Percentiles rank a stretch among this genome's conserved stretches.
These are phyloP conservation scores for Cercophora scortea DNA, from an alignment of 495 filamentous ascomycete genomes.

Conservation along the genomic window DNA sequence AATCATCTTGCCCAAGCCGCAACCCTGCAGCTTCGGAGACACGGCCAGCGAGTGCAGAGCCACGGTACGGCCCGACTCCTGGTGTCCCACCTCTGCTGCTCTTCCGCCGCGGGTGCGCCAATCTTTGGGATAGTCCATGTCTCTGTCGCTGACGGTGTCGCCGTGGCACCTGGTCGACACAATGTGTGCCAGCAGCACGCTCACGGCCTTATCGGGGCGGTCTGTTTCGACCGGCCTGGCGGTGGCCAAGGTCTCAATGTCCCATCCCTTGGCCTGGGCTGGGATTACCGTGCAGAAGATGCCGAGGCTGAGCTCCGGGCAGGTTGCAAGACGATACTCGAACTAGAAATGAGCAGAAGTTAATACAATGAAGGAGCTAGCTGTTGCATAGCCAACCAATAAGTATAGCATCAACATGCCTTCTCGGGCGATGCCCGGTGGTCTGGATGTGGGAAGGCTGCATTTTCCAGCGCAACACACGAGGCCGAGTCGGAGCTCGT, in stretches of 20 bases:
- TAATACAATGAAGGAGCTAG: not conserved
- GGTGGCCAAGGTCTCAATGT: constrained; percentile 38
- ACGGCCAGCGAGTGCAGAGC: constrained; percentile 79
- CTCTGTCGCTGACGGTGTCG: constrained; percentile 58
- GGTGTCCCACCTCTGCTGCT: constrained; percentile 44
- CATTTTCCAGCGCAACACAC: constrained; percentile 67
- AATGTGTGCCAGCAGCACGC: constrained; percentile 72
- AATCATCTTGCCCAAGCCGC: constrained; percentile 67
- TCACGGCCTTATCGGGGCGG: constrained; percentile 40
- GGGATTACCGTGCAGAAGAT: constrained; percentile 59
- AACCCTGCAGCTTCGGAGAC: constrained; percentile 63
- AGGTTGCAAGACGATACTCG: constrained; percentile 68
- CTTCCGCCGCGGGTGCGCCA: constrained; percentile 41
- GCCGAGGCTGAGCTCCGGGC: constrained; percentile 73
- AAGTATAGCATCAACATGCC: constrained; percentile 39
- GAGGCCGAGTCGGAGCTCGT: constrained; percentile 67
- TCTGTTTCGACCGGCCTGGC: constrained; percentile 41
- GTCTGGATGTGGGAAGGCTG: constrained; percentile 57
- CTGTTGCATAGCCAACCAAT: not conserved
- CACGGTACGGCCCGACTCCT: constrained; percentile 65
- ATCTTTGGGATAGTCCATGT: constrained; percentile 65
- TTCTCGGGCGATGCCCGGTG: constrained; percentile 75
- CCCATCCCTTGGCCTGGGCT: constrained; percentile 35
- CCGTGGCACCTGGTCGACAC: constrained; percentile 62
- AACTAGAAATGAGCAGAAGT: constrained; percentile 44